Evolutionary conservation across 495 filamentous ascomycete genomes (phyloP), one percentile per base, ranked within the genome.

Genomic region (Penicillium nucicola): DNA sequence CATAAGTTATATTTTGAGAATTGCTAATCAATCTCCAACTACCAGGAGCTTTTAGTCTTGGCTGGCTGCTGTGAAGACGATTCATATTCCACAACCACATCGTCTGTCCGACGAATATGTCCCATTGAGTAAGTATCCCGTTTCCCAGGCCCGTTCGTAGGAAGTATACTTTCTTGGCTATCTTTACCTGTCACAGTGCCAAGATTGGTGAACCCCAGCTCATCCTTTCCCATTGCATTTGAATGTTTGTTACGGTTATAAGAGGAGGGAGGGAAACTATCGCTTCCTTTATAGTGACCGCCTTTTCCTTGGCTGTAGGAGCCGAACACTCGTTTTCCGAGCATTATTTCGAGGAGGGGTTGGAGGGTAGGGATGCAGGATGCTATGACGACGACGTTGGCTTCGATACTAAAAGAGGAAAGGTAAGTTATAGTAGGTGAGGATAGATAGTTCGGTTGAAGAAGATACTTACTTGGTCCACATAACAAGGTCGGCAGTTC

Each of bases 311-410:
- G 62, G 38, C 53, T 58, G 52, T 60, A 65, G 14, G 67, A 68
- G 34, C 54, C 53, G 10, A 63, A 31, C 4, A 41, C 53, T 22
- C 63, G 62, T 40, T 61, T 68, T 2, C 66, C 68, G 34, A 74
- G 48, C 31, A 72, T 50, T 5, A 69, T 48, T 41, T 74, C 70
- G 34, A 72, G 58, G 15, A 75, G 52, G 2, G 70, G 71, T 38
- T 69, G 69, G 6, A 75, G 55, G 42, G 67, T 71, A 5, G 71
- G 71, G 23, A 75, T 72, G 62, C 71, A 72, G 17, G 70, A 68
- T 22, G 68, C 68, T 40, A 75, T 68, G 30, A 70, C 59, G 43
- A 73, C 68, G 46, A 72, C 55, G 57, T 73, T 53, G 48, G 70
- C 63, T 59, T 75, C 71, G 42, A 75, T 57, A 32, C 69, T 72